Evolutionary conservation across 2,329 filamentous ascomycete genomes (phyloP), one percentile per base, ranked within the genome.

Genomic region (Volutella citrinella): DNA sequence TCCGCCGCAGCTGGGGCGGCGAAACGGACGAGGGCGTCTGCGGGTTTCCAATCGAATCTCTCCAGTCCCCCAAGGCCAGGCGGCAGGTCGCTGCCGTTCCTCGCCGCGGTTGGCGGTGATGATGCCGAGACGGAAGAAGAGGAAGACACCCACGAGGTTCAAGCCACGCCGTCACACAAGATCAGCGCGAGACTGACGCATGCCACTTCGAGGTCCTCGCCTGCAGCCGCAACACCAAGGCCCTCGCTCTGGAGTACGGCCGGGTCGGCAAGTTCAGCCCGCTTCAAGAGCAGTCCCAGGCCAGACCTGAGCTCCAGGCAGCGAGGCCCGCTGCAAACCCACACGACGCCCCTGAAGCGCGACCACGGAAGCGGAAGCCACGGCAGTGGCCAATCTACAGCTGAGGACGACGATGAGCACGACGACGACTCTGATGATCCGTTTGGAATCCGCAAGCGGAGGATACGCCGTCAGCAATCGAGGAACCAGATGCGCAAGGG

Each of bases 381-480:
- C n/a, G n/a, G n/a, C n/a, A n/a, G n/a, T n/a, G n/a, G n/a, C n/a
- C n/a, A n/a, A n/a, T n/a, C n/a, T n/a, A n/a, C n/a, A n/a, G n/a
- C n/a, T n/a, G n/a, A n/a, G n/a, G n/a, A n/a, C n/a, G n/a, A n/a
- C n/a, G n/a, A n/a, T n/a, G n/a, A n/a, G n/a, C n/a, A n/a, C 5
- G 29, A 38, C 9, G 15, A 40, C 6, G 35, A 43, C 6, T 46
- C 57, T 0, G 55, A 63, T 19, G 56, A 63, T 36, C 60, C 53
- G 2, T 65, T 65, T 38, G 62, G 62, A 5, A 41, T 65, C 12
- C 46, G 51, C 16, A 52, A 51, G 31, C 48, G 59, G 27, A 54
- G 51, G 28, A 40, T 55, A 24, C 46, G 48, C 16, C 51, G 62
- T 12, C 47, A 55, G 28, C 52, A 56, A 32, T 57, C 60, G 6